These are phyloP conservation scores for Ceratorhiza oryzae-sativae DNA, from an alignment of 1,284 basidiomycete genomes.

Conservation along the genomic window DNA sequence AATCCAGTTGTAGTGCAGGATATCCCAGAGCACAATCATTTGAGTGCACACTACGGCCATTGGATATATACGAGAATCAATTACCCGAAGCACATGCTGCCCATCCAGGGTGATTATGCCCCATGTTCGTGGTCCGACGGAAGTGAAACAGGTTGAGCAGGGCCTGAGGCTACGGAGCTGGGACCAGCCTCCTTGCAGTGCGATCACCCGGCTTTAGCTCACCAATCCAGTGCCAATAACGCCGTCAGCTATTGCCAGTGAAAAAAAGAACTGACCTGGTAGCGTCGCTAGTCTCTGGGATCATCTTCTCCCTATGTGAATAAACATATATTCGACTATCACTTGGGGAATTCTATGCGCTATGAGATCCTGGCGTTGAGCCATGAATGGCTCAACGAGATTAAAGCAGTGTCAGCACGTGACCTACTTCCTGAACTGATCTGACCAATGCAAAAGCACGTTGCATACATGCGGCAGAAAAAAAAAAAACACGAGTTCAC, in stretches of 20 bases:
- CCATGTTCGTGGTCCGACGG: background rate
- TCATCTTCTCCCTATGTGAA: background rate
- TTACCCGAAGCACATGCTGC: background rate
- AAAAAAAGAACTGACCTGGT: background rate
- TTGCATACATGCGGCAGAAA: conserved; percentile 36
- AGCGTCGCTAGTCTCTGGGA: background rate
- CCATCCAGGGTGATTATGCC: conserved; percentile 3
- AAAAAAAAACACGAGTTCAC: conserved; percentile 24
- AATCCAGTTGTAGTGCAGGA: too few relatives aligned
- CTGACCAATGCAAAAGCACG: conserved; percentile 31
- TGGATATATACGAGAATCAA: too few relatives aligned
- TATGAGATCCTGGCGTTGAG: conserved; percentile 2
- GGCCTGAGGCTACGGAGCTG: background rate
- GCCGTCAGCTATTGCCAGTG: too few relatives aligned
- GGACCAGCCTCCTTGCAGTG: conserved; percentile 15
- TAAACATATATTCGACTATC: background rate
- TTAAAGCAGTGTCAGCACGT: conserved; percentile 25
- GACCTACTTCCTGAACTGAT: conserved; percentile 20
- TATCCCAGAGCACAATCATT: too few relatives aligned
- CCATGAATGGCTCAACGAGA: conserved; percentile 6
- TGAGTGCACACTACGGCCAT: too few relatives aligned
- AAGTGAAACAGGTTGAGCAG: background rate
- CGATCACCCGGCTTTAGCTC: background rate
- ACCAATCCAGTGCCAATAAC: background rate
- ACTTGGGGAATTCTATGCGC: background rate